Base-by-base conservation (phyloP, 768 basidiomycete species). In the Tricholoma bakamatsutake region DNA sequence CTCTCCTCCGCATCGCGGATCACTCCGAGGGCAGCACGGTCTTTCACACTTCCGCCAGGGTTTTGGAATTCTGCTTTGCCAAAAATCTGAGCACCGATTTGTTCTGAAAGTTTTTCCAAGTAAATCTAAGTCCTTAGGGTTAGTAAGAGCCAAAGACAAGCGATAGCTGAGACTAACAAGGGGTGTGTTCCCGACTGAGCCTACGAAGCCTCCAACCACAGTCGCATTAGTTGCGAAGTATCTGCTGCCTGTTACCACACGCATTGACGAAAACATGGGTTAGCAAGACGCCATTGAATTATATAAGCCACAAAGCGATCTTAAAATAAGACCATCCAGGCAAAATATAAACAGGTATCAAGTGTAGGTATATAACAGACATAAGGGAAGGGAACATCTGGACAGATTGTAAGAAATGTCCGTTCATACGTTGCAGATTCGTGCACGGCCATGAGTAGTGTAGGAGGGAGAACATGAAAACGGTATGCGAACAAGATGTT, bases 41-140 rank as follows among this genome's bases (percentile, higher is more conserved):
- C 97, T 73, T 99, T 99, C 62, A 99, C 92, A 59, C 91, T 94
- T 39, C 96, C 96, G 5, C 97, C 97, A 0, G 97, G 97, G 65
- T 98, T 98, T 74, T 97, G 94, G 67, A 97, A 95, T 72, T 99
- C 97, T 17, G 97, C 93, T 69, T 99, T 98, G n/a, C 90, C 95
- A 48, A 86, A 85, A 58, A 98, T 93, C 52, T 82, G 81, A 53
- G 83, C 84, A 13, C 93, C 94, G 1, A 85, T 91, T 66, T 81
- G 82, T 61, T 93, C 84, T 9, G 93, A 97, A 7, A 97, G 77
- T 12, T 72, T 71, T 69, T 90, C 85, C 52, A 98, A 78, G 60
- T 85, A 83, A 57, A 98, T 94, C 93, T 97, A 67, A n/a, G 3
- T 31, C 15, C 53, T 15, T 28, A 52, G 31, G 40, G 35, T 24